Evolutionary conservation across 2,329 filamentous ascomycete species (phyloP).

Genomic region (Penicillium sclerotiorum): DNA sequence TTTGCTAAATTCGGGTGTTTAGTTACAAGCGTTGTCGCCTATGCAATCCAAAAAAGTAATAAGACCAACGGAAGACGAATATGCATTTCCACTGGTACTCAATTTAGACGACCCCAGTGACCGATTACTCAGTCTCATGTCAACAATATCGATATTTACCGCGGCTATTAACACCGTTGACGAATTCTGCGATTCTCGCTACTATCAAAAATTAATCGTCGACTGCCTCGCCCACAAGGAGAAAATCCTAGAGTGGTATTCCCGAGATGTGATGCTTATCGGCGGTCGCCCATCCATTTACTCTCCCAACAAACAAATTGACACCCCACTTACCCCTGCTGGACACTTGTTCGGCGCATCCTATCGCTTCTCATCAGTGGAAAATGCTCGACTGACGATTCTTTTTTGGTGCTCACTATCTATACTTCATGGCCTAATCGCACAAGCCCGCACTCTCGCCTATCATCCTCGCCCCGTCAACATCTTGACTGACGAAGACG

Average conservation of each 20-base stretch:
- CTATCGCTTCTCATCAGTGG: neutral
- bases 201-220: neutral
- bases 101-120: neutral
- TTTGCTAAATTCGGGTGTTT: no score
- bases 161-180: neutral
- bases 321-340: neutral
- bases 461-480: neutral
- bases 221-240: slow-evolving; percentile 5
- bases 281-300: slow-evolving; percentile 2
- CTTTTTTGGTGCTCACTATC: neutral
- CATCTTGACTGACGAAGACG: neutral
- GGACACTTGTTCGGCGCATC: neutral
- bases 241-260: slow-evolving; percentile 7
- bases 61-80: neutral
- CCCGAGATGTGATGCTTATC: neutral
- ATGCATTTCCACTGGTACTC: neutral
- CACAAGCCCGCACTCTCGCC: neutral
- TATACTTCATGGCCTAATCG: neutral
- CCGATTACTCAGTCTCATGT: slow-evolving; percentile 7
- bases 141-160: neutral
- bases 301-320: neutral
- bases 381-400: neutral
- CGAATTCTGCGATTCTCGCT: neutral
- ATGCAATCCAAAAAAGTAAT: slow-evolving; percentile 1
- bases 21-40: slow-evolving; percentile 8